phyloP scores from a whole-genome alignment of 1,284 basidiomycete genomes.

The Ganoderma sinense region DNA sequence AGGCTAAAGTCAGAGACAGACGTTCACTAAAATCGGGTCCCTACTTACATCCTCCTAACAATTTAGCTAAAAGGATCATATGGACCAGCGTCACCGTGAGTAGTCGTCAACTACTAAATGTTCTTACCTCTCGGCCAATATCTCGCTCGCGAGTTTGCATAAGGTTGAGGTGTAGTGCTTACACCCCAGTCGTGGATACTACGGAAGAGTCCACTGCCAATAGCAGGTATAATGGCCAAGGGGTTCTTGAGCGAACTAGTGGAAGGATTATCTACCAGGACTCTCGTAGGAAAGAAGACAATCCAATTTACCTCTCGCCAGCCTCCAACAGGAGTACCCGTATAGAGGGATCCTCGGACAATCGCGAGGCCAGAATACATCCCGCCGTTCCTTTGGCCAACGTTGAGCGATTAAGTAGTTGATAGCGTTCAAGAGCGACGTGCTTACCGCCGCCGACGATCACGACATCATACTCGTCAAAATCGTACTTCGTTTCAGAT shows the following conservation, averaged over 20 bases:
- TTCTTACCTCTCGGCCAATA: slow-evolving; percentile 70
- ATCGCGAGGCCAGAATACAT: neutral
- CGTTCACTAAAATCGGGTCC: neutral
- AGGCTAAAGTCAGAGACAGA: neutral
- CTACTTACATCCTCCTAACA: neutral
- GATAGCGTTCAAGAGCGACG: neutral
- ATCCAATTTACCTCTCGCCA: neutral
- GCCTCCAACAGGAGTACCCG: neutral
- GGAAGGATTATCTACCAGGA: neutral
- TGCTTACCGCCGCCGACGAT: neutral
- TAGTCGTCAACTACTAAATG: neutral
- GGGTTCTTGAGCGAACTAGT: neutral
- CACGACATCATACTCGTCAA: neutral
- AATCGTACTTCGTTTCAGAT: neutral
- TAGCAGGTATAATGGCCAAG: neutral
- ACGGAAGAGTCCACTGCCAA: neutral
- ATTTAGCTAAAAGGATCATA: neutral
- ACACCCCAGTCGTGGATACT: slow-evolving; percentile 54
- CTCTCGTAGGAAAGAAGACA: neutral
- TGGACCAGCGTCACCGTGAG: neutral
- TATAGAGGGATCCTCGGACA: neutral
- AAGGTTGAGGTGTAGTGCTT: slow-evolving; percentile 60
- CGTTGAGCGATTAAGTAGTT: neutral
- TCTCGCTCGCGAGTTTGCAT: slow-evolving; percentile 51
- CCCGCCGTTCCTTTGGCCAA: neutral